A percentile compares a stretch with the other conserved stretches of the same genome.
phyloP scores from a whole-genome alignment of 1,284 basidiomycete genomes.

The Pyrrhoderma noxium region DNA sequence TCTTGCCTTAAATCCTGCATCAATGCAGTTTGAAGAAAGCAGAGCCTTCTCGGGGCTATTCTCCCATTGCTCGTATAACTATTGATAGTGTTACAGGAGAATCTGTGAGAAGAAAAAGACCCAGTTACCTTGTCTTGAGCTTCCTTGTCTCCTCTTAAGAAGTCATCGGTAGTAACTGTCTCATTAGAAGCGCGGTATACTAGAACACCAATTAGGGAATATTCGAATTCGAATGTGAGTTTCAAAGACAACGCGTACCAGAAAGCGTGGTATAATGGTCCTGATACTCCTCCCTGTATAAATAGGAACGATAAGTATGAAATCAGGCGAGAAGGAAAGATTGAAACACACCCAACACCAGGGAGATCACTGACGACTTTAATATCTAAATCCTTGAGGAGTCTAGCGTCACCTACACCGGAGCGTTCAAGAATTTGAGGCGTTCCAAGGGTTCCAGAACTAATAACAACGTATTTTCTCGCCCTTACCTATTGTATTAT shows the following conservation, averaged over 20 bases:
- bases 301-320: neutral
- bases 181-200: conserved; percentile 65
- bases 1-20: conserved; percentile 62
- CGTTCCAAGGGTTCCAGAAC: conserved; percentile 59
- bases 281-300: conserved; percentile 55
- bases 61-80: conserved; percentile 64
- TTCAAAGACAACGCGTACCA: conserved; percentile 30
- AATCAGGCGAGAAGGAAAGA: neutral
- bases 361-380: conserved; percentile 62
- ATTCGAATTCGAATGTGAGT: neutral
- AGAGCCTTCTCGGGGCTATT: conserved; percentile 60
- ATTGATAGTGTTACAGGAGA: conserved; percentile 7
- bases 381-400: conserved; percentile 49
- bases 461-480: conserved; percentile 57
- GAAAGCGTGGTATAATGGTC: conserved; percentile 68
- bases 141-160: conserved; percentile 59
- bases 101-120: neutral
- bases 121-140: conserved; percentile 41
- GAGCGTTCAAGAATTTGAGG: conserved; percentile 67
- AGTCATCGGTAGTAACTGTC: conserved; percentile 55
- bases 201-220: conserved; percentile 22
- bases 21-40: conserved; percentile 61
- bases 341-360: conserved; percentile 50
- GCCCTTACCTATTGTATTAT: conserved; percentile 36
- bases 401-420: conserved; percentile 50